These are phyloP conservation scores for Botryobasidium botryosum DNA, from an alignment of 768 basidiomycete species.

Conservation along the genomic window DNA sequence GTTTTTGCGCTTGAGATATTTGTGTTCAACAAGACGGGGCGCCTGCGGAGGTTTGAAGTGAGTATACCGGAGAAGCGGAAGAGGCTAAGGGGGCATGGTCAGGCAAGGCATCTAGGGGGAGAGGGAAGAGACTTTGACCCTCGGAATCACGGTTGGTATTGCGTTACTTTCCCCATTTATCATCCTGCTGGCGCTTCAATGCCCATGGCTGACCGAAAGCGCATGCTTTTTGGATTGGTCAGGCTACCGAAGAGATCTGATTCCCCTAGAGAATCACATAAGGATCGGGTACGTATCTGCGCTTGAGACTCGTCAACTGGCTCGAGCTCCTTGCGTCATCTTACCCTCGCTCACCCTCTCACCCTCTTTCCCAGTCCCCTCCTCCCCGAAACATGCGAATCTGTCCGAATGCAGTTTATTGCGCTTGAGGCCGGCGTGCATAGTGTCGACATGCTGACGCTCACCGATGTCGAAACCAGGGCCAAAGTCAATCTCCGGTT, in stretches of 20 bases:
- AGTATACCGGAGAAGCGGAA: constrained; percentile 34
- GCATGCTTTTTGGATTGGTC: not conserved
- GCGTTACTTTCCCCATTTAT: too few relatives aligned
- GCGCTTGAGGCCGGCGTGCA: constrained; percentile 70
- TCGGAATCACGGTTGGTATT: too few relatives aligned
- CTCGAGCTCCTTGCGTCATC: not conserved
- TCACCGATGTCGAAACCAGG: constrained; percentile 61
- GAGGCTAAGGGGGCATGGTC: constrained; percentile 1
- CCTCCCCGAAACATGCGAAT: constrained; percentile 67
- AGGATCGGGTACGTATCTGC: constrained; percentile 46
- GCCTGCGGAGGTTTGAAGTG: constrained; percentile 64
- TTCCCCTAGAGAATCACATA: constrained; percentile 63
- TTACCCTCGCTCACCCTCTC: not conserved
- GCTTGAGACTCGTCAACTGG: not conserved
- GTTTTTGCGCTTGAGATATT: constrained; percentile 73
- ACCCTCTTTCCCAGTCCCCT: constrained; percentile 36
- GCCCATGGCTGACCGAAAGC: not conserved
- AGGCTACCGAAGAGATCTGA: constrained; percentile 38
- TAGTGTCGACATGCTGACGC: constrained; percentile 47
- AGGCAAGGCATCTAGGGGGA: not conserved
- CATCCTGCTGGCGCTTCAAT: too few relatives aligned
- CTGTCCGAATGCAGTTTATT: constrained; percentile 71
- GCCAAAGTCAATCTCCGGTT: constrained; percentile 60
- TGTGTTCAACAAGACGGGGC: constrained; percentile 64
- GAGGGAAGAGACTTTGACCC: too few relatives aligned